A percentile compares a stretch with the other conserved stretches of the same genome.
Evolutionary conservation across 768 basidiomycete species (phyloP).

Genomic region (Epithele typhae): DNA sequence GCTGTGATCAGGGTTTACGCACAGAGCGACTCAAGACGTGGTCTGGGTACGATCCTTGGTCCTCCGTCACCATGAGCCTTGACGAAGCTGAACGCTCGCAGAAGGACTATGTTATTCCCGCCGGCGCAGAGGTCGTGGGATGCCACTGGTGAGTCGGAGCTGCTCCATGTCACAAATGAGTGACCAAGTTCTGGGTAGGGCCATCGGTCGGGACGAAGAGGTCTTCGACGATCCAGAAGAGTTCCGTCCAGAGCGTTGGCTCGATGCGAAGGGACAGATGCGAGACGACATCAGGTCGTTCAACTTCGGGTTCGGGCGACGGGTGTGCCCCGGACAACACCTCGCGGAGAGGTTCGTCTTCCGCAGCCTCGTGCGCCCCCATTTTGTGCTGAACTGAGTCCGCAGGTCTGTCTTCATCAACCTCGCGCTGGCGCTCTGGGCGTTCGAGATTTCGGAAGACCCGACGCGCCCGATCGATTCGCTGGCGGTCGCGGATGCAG

Average conservation of each 20-base stretch:
- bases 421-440: slow-evolving; percentile 59
- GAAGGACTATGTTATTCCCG: slow-evolving; percentile 37
- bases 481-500: slow-evolving; percentile 57
- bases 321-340: slow-evolving; percentile 66
- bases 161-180: neutral
- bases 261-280: slow-evolving; percentile 25
- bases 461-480: slow-evolving; percentile 53
- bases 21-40: slow-evolving; percentile 61
- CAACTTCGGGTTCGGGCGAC: slow-evolving; percentile 34
- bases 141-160: slow-evolving; percentile 31
- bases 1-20: slow-evolving; percentile 46
- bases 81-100: neutral
- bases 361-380: slow-evolving; percentile 46
- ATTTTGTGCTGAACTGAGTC: neutral
- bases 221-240: slow-evolving; percentile 28
- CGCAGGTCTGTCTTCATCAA: slow-evolving; percentile 59
- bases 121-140: slow-evolving; percentile 33
- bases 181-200: slow-evolving; percentile 15
- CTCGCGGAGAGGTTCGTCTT: slow-evolving; percentile 55
- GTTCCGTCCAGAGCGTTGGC: slow-evolving; percentile 31
- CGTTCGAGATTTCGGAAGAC: slow-evolving; percentile 53
- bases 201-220: slow-evolving; percentile 29
- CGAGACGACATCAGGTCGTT: slow-evolving; percentile 26
- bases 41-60: slow-evolving; percentile 40
- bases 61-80: neutral